Conservation (phyloP, 2,329 filamentous ascomycete species). For the Tolypocladium cylindrosporum region DNA sequence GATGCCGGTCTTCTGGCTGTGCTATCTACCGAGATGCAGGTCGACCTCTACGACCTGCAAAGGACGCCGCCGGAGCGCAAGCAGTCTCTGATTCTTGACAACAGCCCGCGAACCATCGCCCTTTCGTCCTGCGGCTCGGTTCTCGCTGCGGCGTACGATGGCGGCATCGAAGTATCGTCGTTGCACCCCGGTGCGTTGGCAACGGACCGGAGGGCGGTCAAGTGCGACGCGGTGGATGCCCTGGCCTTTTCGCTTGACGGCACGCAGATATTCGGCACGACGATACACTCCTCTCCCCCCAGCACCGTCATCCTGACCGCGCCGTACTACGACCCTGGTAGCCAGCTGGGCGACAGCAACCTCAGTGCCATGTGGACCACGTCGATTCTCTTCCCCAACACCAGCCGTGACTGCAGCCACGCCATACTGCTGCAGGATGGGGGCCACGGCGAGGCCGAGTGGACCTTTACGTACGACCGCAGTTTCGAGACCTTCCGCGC, state of each 20-base stretch:
- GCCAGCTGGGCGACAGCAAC: constrained; percentile 53
- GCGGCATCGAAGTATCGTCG: constrained; percentile 80
- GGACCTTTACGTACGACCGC: constrained; percentile 70
- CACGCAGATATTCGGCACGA: constrained; percentile 69
- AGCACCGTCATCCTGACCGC: constrained; percentile 70
- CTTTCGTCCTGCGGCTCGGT: constrained; percentile 75
- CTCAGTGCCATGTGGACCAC: constrained; percentile 75
- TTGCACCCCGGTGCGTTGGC: constrained; percentile 52
- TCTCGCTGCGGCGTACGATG: constrained; percentile 74
- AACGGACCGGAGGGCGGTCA: constrained; percentile 64
- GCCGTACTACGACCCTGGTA: constrained; percentile 67
- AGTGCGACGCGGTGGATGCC: constrained; percentile 66
- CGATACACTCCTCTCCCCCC: constrained; percentile 51
- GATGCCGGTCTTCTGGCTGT: constrained; percentile 69
- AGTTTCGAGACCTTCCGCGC: constrained; percentile 70
- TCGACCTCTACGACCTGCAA: constrained; percentile 72
- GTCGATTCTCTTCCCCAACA: constrained; percentile 74
- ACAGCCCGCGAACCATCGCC: constrained; percentile 67
- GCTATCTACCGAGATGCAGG: constrained; percentile 70
- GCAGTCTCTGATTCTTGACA: constrained; percentile 68
- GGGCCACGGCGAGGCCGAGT: constrained; percentile 54
- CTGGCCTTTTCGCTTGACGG: constrained; percentile 70
- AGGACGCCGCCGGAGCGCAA: constrained; percentile 55
- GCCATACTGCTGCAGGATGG: constrained; percentile 58
- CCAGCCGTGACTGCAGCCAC: constrained; percentile 69